Percentiles rank a stretch among this genome's conserved stretches.
phyloP scores from a whole-genome alignment of 352 stramenopile species.

The Blastocystis sp. region DNA sequence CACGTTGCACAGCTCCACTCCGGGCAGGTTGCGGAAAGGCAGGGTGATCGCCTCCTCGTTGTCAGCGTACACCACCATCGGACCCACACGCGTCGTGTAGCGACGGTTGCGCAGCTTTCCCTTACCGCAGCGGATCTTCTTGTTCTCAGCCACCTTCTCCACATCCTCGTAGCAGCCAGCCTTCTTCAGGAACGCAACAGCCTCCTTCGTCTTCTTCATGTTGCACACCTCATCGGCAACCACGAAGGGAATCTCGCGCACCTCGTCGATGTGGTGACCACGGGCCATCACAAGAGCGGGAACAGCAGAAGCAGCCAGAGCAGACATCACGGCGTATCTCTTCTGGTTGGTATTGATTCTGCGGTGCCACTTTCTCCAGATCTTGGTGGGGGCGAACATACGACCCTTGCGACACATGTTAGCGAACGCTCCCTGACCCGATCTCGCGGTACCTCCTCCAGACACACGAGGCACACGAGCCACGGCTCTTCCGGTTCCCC shows the following conservation, averaged over 20 bases:
- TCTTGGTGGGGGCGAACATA: slow-evolving; percentile 97
- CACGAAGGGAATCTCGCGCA: slow-evolving; percentile 91
- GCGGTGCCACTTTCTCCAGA: slow-evolving; percentile 94
- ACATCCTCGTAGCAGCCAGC: slow-evolving; percentile 85
- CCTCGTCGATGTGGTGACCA: slow-evolving; percentile 88
- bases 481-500: slow-evolving; percentile 94
- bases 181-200: slow-evolving; percentile 81
- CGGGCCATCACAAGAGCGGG: slow-evolving; percentile 90
- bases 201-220: slow-evolving; percentile 85
- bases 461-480: slow-evolving; percentile 96
- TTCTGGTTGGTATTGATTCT: slow-evolving; percentile 96
- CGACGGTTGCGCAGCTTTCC: slow-evolving; percentile 95
- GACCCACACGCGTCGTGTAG: slow-evolving; percentile 83
- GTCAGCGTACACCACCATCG: slow-evolving; percentile 86
- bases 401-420: slow-evolving; percentile 94
- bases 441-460: slow-evolving; percentile 87
- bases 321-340: slow-evolving; percentile 88
- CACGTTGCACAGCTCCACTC: slow-evolving; percentile 90
- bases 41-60: slow-evolving; percentile 64
- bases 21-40: slow-evolving; percentile 91
- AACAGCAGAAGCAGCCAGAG: slow-evolving; percentile 86
- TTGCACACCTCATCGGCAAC: slow-evolving; percentile 61
- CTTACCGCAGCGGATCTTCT: slow-evolving; percentile 89
- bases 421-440: slow-evolving; percentile 92
- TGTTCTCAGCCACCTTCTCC: slow-evolving; percentile 90